Base-by-base conservation (phyloP, 495 filamentous ascomycete genomes). In the Neurospora cerealis region DNA sequence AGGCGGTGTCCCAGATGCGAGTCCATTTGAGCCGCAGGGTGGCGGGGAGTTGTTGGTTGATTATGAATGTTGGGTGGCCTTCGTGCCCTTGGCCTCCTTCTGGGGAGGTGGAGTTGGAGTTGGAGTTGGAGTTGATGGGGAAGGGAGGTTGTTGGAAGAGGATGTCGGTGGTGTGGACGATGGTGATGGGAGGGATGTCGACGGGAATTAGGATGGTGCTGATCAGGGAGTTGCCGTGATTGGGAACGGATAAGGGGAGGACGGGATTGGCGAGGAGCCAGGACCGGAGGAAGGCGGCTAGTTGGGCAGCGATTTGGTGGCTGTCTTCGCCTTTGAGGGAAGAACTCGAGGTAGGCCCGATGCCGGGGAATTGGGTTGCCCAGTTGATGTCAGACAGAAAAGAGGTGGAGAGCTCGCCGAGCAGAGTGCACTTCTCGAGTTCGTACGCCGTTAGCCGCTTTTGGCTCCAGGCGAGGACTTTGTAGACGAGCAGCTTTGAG, bases 151-250 rank as follows among this genome's bases (percentile, higher is more conserved):
- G 73, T 13, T 80, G 79, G 15, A 94, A 83, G 36, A 85, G 86
- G 60, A 98, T 88, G 71, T 94, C 90, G 21, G 91, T 92, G 1
- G 92, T 96, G 81, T 95, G 92, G 3, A 98, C 90, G 36, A 98
- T 88, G 72, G 92, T 89, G 34, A 97, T 86, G 8, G 91, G 87
- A 0, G 96, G 96, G n/a, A 98, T 88, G 62, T 97, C 92, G 24
- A 98, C 93, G 1, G 91, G 88, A 72, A 94, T 92, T 6, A 88
- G 82, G 72, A 94, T 89, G 13, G 87, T 85, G 19, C 82, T 83
- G 74, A 71, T 71, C 81, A 76, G 28, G 66, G 71, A 13, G 72
- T 54, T 21, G 71, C 72, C 11, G 74, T 40, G 15, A 62, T 39
- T 15, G 73, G 70, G 11, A 36, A 73, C 46, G 38, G 79, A 69